phyloP scores from a whole-genome alignment of 1,139 yeast species.

The Yamadazyma kanchanaburiensis region DNA sequence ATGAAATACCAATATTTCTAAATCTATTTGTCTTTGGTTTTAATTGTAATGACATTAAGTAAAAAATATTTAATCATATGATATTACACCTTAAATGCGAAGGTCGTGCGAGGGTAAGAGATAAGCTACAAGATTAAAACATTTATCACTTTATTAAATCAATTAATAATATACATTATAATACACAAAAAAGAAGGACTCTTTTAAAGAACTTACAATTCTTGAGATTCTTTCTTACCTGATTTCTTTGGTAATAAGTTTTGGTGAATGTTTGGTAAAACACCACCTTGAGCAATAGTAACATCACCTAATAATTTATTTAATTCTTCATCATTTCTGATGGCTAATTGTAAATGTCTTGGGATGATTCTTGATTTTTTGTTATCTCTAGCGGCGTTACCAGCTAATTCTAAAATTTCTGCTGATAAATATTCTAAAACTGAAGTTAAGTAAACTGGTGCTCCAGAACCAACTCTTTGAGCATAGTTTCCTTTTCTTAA shows the following conservation, averaged over 20 bases:
- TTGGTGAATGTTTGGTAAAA: conserved; percentile 94
- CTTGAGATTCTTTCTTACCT: conserved; percentile 83
- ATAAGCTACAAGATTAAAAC: not conserved
- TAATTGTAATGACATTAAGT: conserved; percentile 7
- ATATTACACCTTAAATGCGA: conserved; percentile 1
- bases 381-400: conserved; percentile 59
- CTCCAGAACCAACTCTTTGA: conserved; percentile 56
- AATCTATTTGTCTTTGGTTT: conserved; percentile 6
- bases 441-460: conserved; percentile 52
- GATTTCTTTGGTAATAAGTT: conserved; percentile 94
- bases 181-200: conserved; percentile 9
- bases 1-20: conserved; percentile 5
- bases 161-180: conserved; percentile 18
- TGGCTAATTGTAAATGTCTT: conserved; percentile 52
- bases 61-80: conserved; percentile 3
- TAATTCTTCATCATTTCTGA: conserved; percentile 53
- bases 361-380: conserved; percentile 56
- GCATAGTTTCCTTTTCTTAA: conserved; percentile 56
- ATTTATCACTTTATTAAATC: not conserved
- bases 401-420: conserved; percentile 54
- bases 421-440: conserved; percentile 53
- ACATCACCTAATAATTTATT: conserved; percentile 78
- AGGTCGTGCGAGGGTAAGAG: not conserved
- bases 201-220: conserved; percentile 45
- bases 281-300: conserved; percentile 98